Evolutionary conservation across 2,329 filamentous ascomycete species (phyloP).

Genomic region (Davidsoniella virescens): DNA sequence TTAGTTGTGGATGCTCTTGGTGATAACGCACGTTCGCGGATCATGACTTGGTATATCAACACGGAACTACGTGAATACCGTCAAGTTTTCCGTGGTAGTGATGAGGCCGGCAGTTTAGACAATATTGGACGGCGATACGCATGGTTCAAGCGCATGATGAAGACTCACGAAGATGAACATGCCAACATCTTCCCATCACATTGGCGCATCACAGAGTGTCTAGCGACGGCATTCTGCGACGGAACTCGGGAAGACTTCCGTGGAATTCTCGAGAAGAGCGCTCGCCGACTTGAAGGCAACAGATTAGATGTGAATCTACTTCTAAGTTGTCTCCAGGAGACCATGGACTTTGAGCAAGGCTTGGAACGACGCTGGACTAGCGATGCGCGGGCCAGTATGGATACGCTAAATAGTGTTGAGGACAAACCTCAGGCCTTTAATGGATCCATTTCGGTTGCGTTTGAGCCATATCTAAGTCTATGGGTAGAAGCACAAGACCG

Average conservation of each 20-base stretch:
- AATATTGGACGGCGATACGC: slow-evolving; percentile 91
- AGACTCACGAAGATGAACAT: slow-evolving; percentile 90
- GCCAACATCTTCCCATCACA: slow-evolving; percentile 67
- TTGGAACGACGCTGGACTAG: slow-evolving; percentile 70
- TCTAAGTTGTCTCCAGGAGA: slow-evolving; percentile 81
- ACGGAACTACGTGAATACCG: slow-evolving; percentile 90
- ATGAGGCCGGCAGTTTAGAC: slow-evolving; percentile 89
- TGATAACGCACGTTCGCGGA: slow-evolving; percentile 62
- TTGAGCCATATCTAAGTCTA: slow-evolving; percentile 88
- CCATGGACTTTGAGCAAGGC: slow-evolving; percentile 87
- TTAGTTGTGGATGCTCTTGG: slow-evolving; percentile 89
- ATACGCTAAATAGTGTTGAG: slow-evolving; percentile 69
- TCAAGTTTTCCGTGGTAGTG: slow-evolving; percentile 87
- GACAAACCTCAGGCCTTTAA: slow-evolving; percentile 65
- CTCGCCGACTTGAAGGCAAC: slow-evolving; percentile 54
- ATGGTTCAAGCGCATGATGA: slow-evolving; percentile 92
- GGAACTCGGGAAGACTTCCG: slow-evolving; percentile 92
- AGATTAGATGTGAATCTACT: slow-evolving; percentile 80
- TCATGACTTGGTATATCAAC: slow-evolving; percentile 96
- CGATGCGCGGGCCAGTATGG: slow-evolving; percentile 63
- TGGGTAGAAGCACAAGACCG: slow-evolving; percentile 97
- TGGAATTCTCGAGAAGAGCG: slow-evolving; percentile 74
- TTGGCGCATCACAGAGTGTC: slow-evolving; percentile 80
- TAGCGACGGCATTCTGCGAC: slow-evolving; percentile 88
- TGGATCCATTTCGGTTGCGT: slow-evolving; percentile 86